Percentiles rank a stretch among this genome's conserved stretches.
Conservation (phyloP, 805 yeast species). For the Nakazawaea peltata region DNA sequence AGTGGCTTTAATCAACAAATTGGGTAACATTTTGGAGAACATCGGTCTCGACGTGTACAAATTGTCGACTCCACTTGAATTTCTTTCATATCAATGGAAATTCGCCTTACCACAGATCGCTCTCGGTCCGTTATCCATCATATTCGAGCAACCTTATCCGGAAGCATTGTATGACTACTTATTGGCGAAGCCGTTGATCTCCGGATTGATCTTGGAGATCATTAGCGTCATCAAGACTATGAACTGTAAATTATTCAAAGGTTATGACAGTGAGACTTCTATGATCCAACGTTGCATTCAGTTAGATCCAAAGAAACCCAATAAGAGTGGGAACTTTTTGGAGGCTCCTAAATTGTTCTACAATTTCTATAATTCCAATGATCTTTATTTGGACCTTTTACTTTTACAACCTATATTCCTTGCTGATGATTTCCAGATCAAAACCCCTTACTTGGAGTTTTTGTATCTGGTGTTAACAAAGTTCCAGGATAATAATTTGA, state of each 20-base stretch:
- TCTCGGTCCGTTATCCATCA: constrained; percentile 65
- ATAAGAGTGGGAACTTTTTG: constrained; percentile 22
- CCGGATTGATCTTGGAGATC: constrained; percentile 73
- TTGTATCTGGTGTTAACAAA: constrained; percentile 74
- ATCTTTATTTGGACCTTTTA: constrained; percentile 64
- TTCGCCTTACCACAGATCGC: constrained; percentile 73
- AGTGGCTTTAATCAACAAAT: constrained; percentile 26
- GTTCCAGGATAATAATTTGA: constrained; percentile 39
- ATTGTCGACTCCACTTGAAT: constrained; percentile 45
- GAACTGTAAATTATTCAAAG: constrained; percentile 66
- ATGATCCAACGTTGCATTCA: constrained; percentile 47
- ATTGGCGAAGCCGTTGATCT: constrained; percentile 75
- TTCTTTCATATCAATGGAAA: constrained; percentile 75
- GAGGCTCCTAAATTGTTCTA: constrained; percentile 57
- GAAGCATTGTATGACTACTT: constrained; percentile 52
- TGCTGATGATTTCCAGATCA: constrained; percentile 82
- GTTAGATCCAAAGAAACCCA: constrained; percentile 27
- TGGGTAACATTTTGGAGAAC: constrained; percentile 28
- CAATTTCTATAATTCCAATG: constrained; percentile 50
- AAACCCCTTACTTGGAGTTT: constrained; percentile 87
- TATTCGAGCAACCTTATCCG: constrained; percentile 68
- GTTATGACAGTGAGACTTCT: constrained; percentile 60
- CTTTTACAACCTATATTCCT: constrained; percentile 79
- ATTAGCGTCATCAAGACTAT: constrained; percentile 65
- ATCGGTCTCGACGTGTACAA: constrained; percentile 39